A percentile compares a stretch with the other conserved stretches of the same genome.
Conservation (phyloP, 106 monocot species). For the Agapanthus africanus region DNA sequence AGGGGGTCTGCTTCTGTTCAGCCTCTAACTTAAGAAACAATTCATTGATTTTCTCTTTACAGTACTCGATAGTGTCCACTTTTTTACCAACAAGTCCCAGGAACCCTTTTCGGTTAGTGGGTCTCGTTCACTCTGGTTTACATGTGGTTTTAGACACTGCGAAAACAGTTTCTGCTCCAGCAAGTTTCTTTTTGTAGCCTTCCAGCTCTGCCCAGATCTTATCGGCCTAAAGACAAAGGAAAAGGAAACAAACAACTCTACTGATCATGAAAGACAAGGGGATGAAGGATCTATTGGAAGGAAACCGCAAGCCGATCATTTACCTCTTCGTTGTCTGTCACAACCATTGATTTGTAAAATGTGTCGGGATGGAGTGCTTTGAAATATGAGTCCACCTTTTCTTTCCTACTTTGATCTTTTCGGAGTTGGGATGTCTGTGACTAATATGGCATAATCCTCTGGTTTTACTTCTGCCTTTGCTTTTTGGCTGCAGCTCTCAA, state of each 20-base stretch:
- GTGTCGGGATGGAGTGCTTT: constrained; percentile 76
- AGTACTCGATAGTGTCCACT: constrained; percentile 79
- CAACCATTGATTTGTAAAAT: constrained; percentile 81
- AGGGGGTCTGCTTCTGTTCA: constrained; percentile 62
- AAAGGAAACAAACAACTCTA: not conserved
- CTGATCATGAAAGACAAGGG: too few species aligned
- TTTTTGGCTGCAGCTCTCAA: constrained; percentile 64
- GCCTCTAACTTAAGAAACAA: constrained; percentile 57
- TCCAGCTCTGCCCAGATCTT: constrained; percentile 73
- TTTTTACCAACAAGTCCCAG: constrained; percentile 74
- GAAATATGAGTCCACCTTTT: constrained; percentile 83
- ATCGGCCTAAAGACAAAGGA: constrained; percentile 41
- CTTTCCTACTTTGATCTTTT: constrained; percentile 73
- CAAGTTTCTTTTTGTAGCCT: constrained; percentile 72
- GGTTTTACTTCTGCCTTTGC: constrained; percentile 38
- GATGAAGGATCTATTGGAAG: not conserved
- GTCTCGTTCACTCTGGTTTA: constrained; percentile 65
- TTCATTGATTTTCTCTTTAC: constrained; percentile 77
- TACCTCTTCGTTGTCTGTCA: constrained; percentile 71
- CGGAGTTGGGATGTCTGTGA: constrained; percentile 70
- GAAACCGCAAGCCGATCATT: too few species aligned
- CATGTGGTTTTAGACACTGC: constrained; percentile 50
- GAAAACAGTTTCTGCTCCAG: constrained; percentile 62
- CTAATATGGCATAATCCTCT: constrained; percentile 71
- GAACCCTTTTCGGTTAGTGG: constrained; percentile 64